Base-by-base conservation (phyloP, 805 yeast species). In the Ogataea allantospora region DNA sequence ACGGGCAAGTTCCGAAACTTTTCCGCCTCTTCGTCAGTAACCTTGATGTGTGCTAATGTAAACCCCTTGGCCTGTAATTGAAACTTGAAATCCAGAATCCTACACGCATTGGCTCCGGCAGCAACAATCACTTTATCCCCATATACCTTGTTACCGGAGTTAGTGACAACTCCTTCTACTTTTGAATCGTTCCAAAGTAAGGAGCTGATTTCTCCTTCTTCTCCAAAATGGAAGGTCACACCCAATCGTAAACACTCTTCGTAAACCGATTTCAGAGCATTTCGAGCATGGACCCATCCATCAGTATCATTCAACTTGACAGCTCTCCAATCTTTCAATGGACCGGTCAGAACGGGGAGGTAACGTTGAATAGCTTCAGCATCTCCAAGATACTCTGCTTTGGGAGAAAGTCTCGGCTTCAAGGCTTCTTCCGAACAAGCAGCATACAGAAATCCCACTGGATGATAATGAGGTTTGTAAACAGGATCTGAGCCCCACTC, bases 61-160 rank as follows among this genome's bases (percentile, higher is more conserved):
- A 58, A 40, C 0, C 73, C 74, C 2, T 66, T 54, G 1, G 73
- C 64, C 3, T 62, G 53, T 21, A 64, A 57, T 38, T 66, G 52
- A 9, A 38, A 29, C 8, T 51, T 36, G 28, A 62, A 48, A 37
- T 66, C 58, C 5, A 68, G 35, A 5, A 70, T 22, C 11, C 35
- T 41, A 0, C 66, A 66, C 1, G 71, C 60, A 18, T 60, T 44
- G 0, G 73, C 70, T 22, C 74, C 74, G 20, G 58, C 42, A 1
- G 63, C 45, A 4, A 70, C 40, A 3, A 70, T 22, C 6, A 65
- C 54, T 33, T 55, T 54, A 28, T 60, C 55, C 2, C 60, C 66
- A 6, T 36, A 33, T 32, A 54, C 57, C 1, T 35, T 19, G 6
- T 47, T 40, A 8, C 68, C 68, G 26, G 51, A 52, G 23, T 53